Base-by-base conservation (phyloP, 2,329 filamentous ascomycete species). In the Ambrosiella cleistominuta region DNA sequence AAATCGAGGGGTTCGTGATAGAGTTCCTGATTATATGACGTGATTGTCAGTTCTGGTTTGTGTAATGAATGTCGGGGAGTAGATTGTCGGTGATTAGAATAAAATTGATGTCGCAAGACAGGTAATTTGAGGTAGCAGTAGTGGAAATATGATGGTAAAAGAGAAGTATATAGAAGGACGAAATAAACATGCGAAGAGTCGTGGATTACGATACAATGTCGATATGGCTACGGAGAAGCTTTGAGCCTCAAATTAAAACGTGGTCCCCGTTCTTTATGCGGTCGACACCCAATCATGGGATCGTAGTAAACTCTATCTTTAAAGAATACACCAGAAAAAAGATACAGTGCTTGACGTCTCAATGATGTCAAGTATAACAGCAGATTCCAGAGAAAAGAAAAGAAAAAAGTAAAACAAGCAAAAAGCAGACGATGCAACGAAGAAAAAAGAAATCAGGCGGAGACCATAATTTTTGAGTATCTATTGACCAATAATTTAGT, bases 361-460 rank as follows among this genome's bases (percentile, higher is more conserved):
- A 27, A 27, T 27, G 27, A 27, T 27, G 4, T 27, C 3, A 27
- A 5, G 27, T 27, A 27, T 27, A 27, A 27, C 27, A 27, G 27
- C 27, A 27, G 3, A 27, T 27, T 27, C 4, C 27, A 56, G 37
- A 38, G n/a, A 35, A 56, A 44, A 36, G 19, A 56, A 56, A 39
- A 54, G 12, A 56, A 56, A 53, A 56, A 52, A 45, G 47, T 17
- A 40, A 50, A 51, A 57, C 1, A 50, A 38, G 17, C 15, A 17
- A 42, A 51, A 51, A 51, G n/a, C 19, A 51, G 13, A 12, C 39
- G 39, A n/a, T 42, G 39, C 6, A 42, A 42, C 11, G n/a, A 12
- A n/a, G 39, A 12, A 42, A 12, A 42, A 42, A 12, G 7, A 42
- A 12, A n/a, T 42, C n/a, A 42, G 39, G 39, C 39, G n/a, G 6